Conservation (phyloP, 2,329 filamentous ascomycete species). For the Trichoderma arundinaceum region DNA sequence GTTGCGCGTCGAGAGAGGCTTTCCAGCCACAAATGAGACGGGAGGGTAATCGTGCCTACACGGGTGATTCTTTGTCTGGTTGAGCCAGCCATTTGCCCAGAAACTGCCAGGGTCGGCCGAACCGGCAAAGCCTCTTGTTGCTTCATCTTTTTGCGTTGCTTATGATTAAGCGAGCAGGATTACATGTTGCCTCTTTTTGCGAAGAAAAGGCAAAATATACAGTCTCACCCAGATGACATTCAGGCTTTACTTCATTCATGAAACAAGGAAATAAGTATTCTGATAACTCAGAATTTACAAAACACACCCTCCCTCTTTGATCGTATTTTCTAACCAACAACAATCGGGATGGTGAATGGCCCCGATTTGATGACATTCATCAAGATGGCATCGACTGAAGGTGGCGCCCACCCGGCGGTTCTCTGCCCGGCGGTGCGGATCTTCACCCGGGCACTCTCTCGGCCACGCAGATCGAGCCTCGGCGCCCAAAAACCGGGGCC, state of each 20-base stretch:
- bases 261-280: background rate
- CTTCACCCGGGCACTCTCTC: background rate
- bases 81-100: background rate
- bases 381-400: background rate
- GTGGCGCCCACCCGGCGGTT: background rate
- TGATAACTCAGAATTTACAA: background rate
- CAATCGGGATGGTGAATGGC: no score
- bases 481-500: no score
- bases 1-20: background rate
- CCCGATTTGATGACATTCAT: background rate
- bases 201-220: conserved; percentile 1
- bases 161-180: conserved; percentile 22
- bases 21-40: conserved; percentile 17
- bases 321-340: background rate
- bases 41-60: background rate
- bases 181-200: background rate
- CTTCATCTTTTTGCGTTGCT: background rate
- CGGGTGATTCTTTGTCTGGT: background rate
- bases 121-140: background rate
- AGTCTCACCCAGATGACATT: conserved; percentile 15
- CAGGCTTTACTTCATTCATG: background rate
- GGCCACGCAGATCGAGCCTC: background rate
- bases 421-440: background rate
- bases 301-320: conserved; percentile 1
- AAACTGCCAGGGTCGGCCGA: background rate